Conservation (phyloP, 352 stramenopile genomes). For the Elongisporangium prolatum region DNA sequence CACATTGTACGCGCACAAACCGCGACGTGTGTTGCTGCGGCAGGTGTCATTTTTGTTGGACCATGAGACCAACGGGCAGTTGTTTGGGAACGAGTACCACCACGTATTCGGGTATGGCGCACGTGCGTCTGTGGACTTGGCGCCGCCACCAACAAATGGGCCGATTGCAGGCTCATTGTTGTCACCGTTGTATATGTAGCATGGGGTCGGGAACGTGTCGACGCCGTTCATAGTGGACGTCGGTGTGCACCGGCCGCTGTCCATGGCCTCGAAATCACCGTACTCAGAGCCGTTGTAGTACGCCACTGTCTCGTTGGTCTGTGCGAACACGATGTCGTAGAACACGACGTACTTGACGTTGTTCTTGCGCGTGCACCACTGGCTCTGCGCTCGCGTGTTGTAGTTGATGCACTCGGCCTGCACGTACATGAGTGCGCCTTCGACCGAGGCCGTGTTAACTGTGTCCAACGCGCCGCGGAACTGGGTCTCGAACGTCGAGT, state of each 20-base stretch:
- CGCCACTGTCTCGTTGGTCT: conserved; percentile 22
- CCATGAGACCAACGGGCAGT: conserved; percentile 28
- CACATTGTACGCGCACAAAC: conserved; percentile 40
- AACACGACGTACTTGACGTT: conserved; percentile 28
- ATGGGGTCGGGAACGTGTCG: conserved; percentile 16
- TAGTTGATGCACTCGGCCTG: conserved; percentile 52
- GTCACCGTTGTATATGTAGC: conserved; percentile 25
- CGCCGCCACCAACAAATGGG: conserved; percentile 23
- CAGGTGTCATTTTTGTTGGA: conserved; percentile 40
- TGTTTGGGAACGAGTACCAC: conserved; percentile 59
- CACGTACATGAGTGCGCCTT: conserved; percentile 47
- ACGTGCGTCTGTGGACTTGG: conserved; percentile 23
- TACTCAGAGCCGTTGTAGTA: conserved; percentile 27
- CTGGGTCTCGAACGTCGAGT: conserved; percentile 22
- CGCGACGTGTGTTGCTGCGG: conserved; percentile 22
- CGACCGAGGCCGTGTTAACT: conserved; percentile 36
- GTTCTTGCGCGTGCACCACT: conserved; percentile 29
- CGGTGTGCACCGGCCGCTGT: conserved; percentile 27
- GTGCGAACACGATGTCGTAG: conserved; percentile 29
- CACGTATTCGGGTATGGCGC: conserved; percentile 41
- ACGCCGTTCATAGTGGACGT: conserved; percentile 5
- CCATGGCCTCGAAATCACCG: conserved; percentile 27
- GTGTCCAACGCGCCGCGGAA: conserved; percentile 32
- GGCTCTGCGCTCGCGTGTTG: conserved; percentile 18
- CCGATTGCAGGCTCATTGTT: conserved; percentile 17